These are phyloP conservation scores for Colletotrichum coccodes DNA, from an alignment of 2,329 filamentous ascomycete species.

Conservation along the genomic window DNA sequence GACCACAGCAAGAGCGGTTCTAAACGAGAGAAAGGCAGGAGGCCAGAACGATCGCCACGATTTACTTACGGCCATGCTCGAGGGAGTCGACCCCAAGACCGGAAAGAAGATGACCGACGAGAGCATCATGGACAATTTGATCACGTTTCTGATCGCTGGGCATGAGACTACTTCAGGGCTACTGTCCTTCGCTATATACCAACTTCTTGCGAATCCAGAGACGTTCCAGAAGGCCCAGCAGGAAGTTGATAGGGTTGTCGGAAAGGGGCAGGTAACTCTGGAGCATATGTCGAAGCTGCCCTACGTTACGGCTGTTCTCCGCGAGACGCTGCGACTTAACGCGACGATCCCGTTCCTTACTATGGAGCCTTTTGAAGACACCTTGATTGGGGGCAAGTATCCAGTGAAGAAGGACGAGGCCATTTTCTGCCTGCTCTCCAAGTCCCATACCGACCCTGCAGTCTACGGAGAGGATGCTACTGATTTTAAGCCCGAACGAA, in stretches of 20 bases:
- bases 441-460: constrained; percentile 62
- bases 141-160: constrained; percentile 75
- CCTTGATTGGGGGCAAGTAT: constrained; percentile 63
- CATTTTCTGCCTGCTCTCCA: constrained; percentile 55
- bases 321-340: constrained; percentile 57
- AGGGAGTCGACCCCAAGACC: constrained; percentile 71
- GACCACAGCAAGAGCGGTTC: constrained; percentile 64
- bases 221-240: constrained; percentile 69
- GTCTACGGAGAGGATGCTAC: constrained; percentile 67
- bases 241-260: constrained; percentile 75
- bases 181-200: constrained; percentile 72
- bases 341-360: constrained; percentile 38
- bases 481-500: constrained; percentile 69
- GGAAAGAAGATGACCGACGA: constrained; percentile 68
- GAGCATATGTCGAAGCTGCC: constrained; percentile 69
- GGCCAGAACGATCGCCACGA: constrained; percentile 62
- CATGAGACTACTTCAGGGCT: constrained; percentile 77
- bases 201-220: constrained; percentile 71
- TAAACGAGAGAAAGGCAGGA: constrained; percentile 65
- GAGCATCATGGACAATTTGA: constrained; percentile 73
- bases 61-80: constrained; percentile 72
- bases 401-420: constrained; percentile 53
- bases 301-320: constrained; percentile 71
- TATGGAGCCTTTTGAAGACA: constrained; percentile 47
- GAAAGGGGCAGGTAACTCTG: constrained; percentile 62